phyloP scores from a whole-genome alignment of 148 eudicot genomes.

The Camellia japonica region DNA sequence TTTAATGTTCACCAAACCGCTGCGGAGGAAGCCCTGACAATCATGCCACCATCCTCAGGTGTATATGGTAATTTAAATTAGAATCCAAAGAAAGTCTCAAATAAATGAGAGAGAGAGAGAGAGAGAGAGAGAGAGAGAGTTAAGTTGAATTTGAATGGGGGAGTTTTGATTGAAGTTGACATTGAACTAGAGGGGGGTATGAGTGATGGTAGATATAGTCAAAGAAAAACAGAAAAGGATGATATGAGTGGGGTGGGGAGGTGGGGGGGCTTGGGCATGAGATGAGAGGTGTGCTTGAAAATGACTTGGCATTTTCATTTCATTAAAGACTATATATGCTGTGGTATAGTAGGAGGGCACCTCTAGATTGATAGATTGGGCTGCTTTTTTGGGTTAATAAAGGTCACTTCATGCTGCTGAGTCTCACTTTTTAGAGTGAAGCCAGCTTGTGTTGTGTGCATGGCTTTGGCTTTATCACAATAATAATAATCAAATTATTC shows the following conservation, averaged over 20 bases:
- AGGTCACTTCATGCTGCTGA: background rate
- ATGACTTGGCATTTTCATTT: slow-evolving; percentile 12
- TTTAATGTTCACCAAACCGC: no score
- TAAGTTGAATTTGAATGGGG: background rate
- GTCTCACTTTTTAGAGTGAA: background rate
- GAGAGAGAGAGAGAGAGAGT: no score
- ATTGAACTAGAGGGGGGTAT: background rate
- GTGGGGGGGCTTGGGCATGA: background rate
- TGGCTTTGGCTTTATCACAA: no score
- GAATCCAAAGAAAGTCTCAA: no score
- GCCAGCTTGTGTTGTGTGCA: no score
- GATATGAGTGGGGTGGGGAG: background rate
- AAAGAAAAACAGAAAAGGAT: background rate
- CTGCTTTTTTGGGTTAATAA: background rate
- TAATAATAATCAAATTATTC: background rate
- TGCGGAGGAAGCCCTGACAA: no score
- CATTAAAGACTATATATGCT: background rate
- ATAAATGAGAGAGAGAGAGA: no score
- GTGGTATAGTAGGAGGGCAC: no score
- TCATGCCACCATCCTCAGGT: no score
- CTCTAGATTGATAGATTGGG: no score
- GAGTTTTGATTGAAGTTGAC: background rate
- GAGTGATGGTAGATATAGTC: background rate
- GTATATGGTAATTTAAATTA: no score
- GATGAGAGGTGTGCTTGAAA: background rate